A percentile compares a stretch with the other conserved stretches of the same genome.
These are phyloP conservation scores for Pseudocercospora macadamiae DNA, from an alignment of 2,329 filamentous ascomycete species.

Conservation along the genomic window DNA sequence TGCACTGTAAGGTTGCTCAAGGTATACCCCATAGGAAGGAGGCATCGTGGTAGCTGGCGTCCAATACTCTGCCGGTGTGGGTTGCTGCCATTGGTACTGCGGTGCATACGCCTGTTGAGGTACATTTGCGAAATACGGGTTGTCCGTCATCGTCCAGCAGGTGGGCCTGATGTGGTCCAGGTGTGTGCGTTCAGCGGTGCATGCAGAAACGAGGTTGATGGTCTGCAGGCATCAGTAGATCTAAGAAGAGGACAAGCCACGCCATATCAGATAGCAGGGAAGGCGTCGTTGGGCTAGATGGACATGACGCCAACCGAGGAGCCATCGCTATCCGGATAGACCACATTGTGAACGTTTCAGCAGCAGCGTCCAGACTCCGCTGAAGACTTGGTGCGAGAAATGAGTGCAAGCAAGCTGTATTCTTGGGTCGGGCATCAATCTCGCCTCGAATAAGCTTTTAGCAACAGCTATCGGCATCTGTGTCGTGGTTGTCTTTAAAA, in stretches of 20 bases:
- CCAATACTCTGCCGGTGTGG: not conserved
- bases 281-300: not conserved
- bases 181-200: not conserved
- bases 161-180: not conserved
- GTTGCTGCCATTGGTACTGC: conserved; percentile 1
- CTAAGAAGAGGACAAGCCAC: not conserved
- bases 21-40: not conserved
- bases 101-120: not conserved
- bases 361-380: not conserved
- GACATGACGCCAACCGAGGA: not conserved
- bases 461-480: not conserved
- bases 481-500: not conserved
- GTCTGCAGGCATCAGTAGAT: not conserved
- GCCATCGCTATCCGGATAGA: not conserved
- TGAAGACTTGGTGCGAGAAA: not conserved
- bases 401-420: not conserved
- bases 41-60: not conserved
- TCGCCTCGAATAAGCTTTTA: not conserved
- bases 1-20: not conserved
- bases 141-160: not conserved
- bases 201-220: not conserved
- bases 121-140: not conserved
- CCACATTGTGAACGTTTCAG: conserved; percentile 32
- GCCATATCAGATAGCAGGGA: not conserved
- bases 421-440: not conserved